phyloP scores from a whole-genome alignment of 2,329 filamentous ascomycete species.

The Arthrobotrys entomopaga region DNA sequence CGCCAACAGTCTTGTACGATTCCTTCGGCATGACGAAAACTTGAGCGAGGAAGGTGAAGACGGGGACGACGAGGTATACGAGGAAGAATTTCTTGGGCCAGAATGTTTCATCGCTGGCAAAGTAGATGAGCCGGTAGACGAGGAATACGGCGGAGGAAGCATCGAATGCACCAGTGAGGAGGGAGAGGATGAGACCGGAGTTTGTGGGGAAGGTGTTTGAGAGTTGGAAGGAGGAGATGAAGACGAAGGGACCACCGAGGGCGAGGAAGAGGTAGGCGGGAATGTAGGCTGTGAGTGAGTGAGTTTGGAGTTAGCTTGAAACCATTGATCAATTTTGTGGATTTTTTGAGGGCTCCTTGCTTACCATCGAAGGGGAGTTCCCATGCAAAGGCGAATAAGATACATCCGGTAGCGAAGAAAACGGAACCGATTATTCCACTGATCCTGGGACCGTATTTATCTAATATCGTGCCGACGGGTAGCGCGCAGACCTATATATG shows the following conservation, averaged over 20 bases:
- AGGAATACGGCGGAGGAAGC: conserved; percentile 82
- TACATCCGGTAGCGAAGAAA: conserved; percentile 75
- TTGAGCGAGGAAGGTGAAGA: conserved; percentile 73
- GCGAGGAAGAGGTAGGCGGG: conserved; percentile 79
- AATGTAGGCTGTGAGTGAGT: conserved; percentile 65
- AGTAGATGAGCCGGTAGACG: conserved; percentile 76
- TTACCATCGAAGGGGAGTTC: conserved; percentile 75
- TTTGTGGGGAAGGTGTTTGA: conserved; percentile 83
- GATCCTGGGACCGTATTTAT: conserved; percentile 80
- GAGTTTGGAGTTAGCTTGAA: conserved; percentile 18
- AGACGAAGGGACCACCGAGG: conserved; percentile 81
- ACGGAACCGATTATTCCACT: conserved; percentile 76
- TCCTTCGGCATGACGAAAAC: conserved; percentile 76
- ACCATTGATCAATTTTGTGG: neutral
- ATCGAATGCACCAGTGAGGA: conserved; percentile 84
- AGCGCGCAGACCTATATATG: conserved; percentile 72
- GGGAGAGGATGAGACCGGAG: conserved; percentile 80
- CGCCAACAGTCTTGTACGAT: conserved; percentile 85
- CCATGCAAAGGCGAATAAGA: conserved; percentile 76
- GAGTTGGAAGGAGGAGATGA: conserved; percentile 84
- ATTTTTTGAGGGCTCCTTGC: conserved; percentile 5
- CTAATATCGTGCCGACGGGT: conserved; percentile 84
- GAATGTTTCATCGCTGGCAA: conserved; percentile 69
- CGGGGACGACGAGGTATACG: conserved; percentile 75
- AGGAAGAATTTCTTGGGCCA: conserved; percentile 77